Evolutionary conservation across 129 eudicot genomes (phyloP), one percentile per base, ranked within the genome.

Genomic region (Flaveria brownii): DNA sequence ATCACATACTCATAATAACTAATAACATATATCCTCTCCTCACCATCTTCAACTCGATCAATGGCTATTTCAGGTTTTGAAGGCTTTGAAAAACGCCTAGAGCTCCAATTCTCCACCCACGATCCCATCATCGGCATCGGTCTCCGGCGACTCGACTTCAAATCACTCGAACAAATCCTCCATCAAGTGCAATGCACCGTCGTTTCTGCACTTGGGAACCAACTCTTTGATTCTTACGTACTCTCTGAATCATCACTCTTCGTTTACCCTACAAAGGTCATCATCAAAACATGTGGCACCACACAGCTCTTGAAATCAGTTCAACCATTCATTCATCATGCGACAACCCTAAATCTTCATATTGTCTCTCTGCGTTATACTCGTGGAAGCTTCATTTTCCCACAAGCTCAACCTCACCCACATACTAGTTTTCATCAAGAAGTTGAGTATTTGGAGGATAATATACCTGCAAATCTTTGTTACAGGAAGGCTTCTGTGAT

Each of bases 61-160:
- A 91, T 91, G 97, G 97, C 97, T 30, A 79, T 83, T 77, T 91
- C 97, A 4, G 97, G 97, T 17, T 91, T 91, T 33, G 97, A 91
- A 82, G 97, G 97, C 45, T 91, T 88, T 49, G 97, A 91, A 55
- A 88, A 91, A 73, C 86, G 97, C 68, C 81, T 91, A 0, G 97
- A 91, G 71, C 92, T 91, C 3, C 89, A 84, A 16, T 91, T 91
- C 83, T 82, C 96, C 55, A 85, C 90, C 12, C 86, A 85, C 7
- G 84, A 87, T 84, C 88, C 90, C 18, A 75, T 49, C 28, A 61
- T 77, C 71, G 86, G 80, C 47, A 71, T 80, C n/a, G 96, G 92
- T 26, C 92, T 91, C 63, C 83, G 97, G 16, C 79, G 67, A 33
- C 87, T 91, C 6, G 81, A 82, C 47, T 87, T 89, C 22, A 62